phyloP scores from a whole-genome alignment of 148 eudicot species.

The Fagopyrum esculentum region DNA sequence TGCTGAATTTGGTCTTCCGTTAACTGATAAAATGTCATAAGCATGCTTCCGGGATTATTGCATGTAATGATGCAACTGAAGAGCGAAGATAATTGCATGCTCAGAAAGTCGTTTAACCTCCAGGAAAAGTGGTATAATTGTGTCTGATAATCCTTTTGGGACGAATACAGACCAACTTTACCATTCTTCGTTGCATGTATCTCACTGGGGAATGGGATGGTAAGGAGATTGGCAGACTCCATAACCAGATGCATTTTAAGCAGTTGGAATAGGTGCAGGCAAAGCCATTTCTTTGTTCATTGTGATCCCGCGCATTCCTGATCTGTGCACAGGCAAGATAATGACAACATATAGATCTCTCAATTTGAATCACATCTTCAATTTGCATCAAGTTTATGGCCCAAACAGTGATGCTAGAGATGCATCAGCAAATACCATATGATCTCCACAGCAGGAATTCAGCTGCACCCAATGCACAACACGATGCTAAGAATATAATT shows the following conservation, averaged over 20 bases:
- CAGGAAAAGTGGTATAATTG: not conserved
- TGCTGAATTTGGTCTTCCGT: too few species aligned
- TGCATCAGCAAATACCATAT: not conserved
- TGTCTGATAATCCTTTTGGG: not conserved
- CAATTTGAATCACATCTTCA: not conserved
- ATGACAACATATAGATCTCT: not conserved
- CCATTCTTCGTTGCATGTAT: not conserved
- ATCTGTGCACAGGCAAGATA: not conserved
- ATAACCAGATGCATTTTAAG: not conserved
- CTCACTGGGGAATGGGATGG: not conserved
- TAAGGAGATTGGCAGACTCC: not conserved
- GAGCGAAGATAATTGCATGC: not conserved
- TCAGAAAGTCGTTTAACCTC: not conserved
- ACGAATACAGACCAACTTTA: not conserved
- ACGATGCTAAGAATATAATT: not conserved
- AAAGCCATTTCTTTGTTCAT: not conserved
- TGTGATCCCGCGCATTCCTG: not conserved
- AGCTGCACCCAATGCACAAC: not conserved
- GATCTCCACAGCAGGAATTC: constrained; percentile 1
- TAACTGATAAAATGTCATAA: too few species aligned
- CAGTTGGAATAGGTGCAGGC: not conserved
- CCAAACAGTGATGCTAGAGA: not conserved
- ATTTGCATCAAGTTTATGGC: not conserved
- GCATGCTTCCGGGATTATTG: too few species aligned
- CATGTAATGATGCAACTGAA: too few species aligned